Percentiles rank a stretch among this genome's conserved stretches.
Conservation (phyloP, 2,329 filamentous ascomycete species). For the Exophiala phaeomuriformis region DNA sequence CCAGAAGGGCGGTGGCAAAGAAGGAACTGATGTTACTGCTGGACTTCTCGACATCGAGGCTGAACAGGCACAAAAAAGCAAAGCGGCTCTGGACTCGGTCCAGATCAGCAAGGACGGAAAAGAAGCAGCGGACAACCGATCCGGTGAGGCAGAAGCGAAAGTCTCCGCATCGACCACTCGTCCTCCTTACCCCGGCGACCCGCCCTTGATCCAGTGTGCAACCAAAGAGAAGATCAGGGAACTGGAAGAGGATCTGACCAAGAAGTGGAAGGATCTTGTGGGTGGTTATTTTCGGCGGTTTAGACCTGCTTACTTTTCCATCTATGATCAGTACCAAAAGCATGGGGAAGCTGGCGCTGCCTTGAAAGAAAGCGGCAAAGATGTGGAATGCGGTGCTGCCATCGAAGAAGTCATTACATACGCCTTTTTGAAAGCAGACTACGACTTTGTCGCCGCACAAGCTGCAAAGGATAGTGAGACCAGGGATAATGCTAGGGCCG, state of each 20-base stretch:
- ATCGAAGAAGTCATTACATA: constrained; percentile 65
- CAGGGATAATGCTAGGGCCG: constrained; percentile 58
- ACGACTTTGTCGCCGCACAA: constrained; percentile 89
- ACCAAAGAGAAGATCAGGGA: constrained; percentile 57
- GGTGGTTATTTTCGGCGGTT: constrained; percentile 94
- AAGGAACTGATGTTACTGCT: constrained; percentile 1
- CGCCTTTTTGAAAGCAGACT: constrained; percentile 85
- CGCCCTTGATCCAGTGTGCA: constrained; percentile 47
- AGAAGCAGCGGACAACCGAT: constrained; percentile 13
- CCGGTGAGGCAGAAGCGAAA: constrained; percentile 30
- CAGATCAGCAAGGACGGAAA: constrained; percentile 8
- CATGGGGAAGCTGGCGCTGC: constrained; percentile 31
- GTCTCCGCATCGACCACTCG: not conserved
- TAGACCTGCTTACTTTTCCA: constrained; percentile 67
- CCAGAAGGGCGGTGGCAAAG: constrained; percentile 27
- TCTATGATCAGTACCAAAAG: constrained; percentile 32
- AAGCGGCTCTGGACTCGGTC: constrained; percentile 14
- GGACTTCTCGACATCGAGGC: constrained; percentile 11
- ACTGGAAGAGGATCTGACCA: constrained; percentile 64
- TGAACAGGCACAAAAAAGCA: constrained; percentile 12
- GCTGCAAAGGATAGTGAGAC: constrained; percentile 65
- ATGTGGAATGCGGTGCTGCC: constrained; percentile 34
- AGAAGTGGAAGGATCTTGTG: constrained; percentile 72
- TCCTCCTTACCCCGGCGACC: constrained; percentile 27
- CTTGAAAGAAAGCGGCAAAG: constrained; percentile 20